phyloP scores from a whole-genome alignment of 768 basidiomycete genomes.

The Psilocybe sp. region DNA sequence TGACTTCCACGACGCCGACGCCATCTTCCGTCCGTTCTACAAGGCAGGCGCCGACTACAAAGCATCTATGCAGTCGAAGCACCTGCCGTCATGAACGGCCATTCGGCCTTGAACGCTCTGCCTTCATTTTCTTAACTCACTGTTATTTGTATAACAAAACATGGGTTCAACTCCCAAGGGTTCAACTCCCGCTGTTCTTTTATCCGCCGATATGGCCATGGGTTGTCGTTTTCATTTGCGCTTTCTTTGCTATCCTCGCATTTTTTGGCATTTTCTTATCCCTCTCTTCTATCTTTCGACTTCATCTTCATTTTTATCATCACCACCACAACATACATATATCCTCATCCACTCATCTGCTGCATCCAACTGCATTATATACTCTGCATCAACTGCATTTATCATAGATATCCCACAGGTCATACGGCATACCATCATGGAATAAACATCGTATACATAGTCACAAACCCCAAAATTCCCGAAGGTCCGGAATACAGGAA shows the following conservation, averaged over 20 bases:
- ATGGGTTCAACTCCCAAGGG: constrained; percentile 86
- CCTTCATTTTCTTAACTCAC: constrained; percentile 3
- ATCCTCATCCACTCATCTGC: constrained; percentile 7
- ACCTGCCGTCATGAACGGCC: constrained; percentile 36
- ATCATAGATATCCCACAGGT: constrained; percentile 29
- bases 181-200: constrained; percentile 15
- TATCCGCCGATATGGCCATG: constrained; percentile 33
- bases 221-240: constrained; percentile 17
- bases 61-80: constrained; percentile 33
- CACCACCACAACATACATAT: background rate
- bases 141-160: constrained; percentile 5
- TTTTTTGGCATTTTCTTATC: constrained; percentile 12
- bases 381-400: constrained; percentile 63
- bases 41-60: constrained; percentile 65
- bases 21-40: constrained; percentile 87
- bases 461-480: constrained; percentile 2
- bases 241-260: constrained; percentile 7
- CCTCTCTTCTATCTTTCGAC: constrained; percentile 1
- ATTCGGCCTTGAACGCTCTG: constrained; percentile 16
- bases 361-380: constrained; percentile 2
- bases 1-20: constrained; percentile 81
- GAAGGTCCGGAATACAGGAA: no score
- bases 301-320: constrained; percentile 10
- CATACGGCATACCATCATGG: constrained; percentile 23
- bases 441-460: constrained; percentile 18